Evolutionary conservation across 148 eudicot genomes (phyloP).

Genomic region (Heliamphora exappendiculata): DNA sequence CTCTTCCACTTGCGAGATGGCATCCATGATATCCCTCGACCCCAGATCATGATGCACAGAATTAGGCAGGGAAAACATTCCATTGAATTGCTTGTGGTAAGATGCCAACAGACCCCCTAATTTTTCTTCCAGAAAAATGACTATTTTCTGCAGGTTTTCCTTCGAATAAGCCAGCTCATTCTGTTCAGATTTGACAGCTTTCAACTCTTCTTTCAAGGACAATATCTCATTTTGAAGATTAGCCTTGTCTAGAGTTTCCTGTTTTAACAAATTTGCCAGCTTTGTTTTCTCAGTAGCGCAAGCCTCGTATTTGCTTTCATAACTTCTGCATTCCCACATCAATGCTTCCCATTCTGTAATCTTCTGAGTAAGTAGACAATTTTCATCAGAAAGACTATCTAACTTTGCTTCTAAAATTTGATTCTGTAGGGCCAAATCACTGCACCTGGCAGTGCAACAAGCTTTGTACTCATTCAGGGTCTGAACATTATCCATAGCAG

Average conservation of each 20-base stretch:
- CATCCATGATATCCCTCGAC: conserved; percentile 21
- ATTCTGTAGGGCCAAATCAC: conserved; percentile 52
- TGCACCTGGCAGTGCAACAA: conserved; percentile 29
- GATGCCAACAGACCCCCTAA: conserved; percentile 37
- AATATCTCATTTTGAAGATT: conserved; percentile 36
- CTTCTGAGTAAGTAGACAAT: conserved; percentile 39
- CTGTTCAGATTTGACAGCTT: conserved; percentile 26
- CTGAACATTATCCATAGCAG: conserved; percentile 39
- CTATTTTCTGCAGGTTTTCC: conserved; percentile 38
- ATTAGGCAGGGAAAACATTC: conserved; percentile 11
- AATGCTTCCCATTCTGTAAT: conserved; percentile 45
- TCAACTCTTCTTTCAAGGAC: conserved; percentile 47
- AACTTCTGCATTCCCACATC: conserved; percentile 35
- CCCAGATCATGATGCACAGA: conserved; percentile 18
- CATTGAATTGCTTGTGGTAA: conserved; percentile 23
- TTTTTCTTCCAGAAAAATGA: conserved; percentile 41
- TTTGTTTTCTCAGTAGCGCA: conserved; percentile 49
- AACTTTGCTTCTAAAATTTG: conserved; percentile 47
- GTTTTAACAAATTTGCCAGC: conserved; percentile 37
- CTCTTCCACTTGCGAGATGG: conserved; percentile 40
- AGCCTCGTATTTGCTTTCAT: conserved; percentile 42
- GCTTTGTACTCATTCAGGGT: conserved; percentile 40
- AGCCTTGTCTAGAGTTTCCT: conserved; percentile 29
- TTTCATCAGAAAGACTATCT: conserved; percentile 41
- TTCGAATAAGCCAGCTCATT: conserved; percentile 32